Evolutionary conservation across 192 early-diverging fungal species (phyloP).

Genomic region (Entomortierella lignicola): DNA sequence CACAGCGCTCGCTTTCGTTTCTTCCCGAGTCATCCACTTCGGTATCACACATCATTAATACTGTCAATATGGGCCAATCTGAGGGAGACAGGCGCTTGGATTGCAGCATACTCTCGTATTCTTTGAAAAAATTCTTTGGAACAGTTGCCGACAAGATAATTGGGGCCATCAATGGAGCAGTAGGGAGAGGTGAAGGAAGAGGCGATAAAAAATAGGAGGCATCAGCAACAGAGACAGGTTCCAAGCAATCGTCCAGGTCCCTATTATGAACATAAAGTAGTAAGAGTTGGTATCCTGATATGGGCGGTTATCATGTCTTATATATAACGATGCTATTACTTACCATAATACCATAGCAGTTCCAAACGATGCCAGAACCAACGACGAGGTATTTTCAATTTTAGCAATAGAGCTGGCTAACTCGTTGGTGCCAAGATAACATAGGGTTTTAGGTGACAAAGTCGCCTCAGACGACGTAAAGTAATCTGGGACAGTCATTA

Average conservation of each 20-base stretch:
- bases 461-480: neutral
- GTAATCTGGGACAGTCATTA: constrained; percentile 12
- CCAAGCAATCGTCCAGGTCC: neutral
- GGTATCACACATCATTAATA: constrained; percentile 13
- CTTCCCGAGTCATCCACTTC: neutral
- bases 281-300: neutral
- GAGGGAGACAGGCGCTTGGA: neutral
- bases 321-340: neutral
- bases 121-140: constrained; percentile 11
- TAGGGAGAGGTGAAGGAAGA: neutral
- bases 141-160: constrained; percentile 17
- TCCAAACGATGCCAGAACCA: constrained; percentile 9
- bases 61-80: constrained; percentile 15
- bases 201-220: neutral
- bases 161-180: neutral
- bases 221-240: constrained; percentile 6
- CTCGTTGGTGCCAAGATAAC: neutral
- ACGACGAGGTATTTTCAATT: constrained; percentile 2
- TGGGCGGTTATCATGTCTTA: neutral
- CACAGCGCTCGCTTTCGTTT: constrained; percentile 8
- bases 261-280: constrained; percentile 4
- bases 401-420: neutral
- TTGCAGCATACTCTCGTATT: neutral
- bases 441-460: neutral
- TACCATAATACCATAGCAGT: constrained; percentile 12